Evolutionary conservation across 2,329 filamentous ascomycete species (phyloP), one percentile per base, ranked within the genome.

Genomic region (Monilinia fructigena): DNA sequence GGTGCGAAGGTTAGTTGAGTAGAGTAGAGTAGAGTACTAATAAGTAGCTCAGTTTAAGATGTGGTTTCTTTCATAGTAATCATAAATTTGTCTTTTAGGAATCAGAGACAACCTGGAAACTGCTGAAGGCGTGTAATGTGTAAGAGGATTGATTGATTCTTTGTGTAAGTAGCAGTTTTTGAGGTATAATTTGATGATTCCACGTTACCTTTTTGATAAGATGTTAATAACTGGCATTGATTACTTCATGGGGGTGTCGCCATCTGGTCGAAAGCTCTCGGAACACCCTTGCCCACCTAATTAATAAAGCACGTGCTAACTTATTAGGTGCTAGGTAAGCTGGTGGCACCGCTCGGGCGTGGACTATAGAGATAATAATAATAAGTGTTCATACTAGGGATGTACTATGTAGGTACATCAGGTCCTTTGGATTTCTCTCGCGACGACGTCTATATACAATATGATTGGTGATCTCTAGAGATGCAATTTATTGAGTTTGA

Each of bases 51-150:
- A 20, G 47, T 50, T 61, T 61, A 61, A 38, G 45, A 50, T 26
- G 58, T 40, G 5, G 28, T 50, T 50, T 40, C 45, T 61, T 50
- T 61, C 58, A 61, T 61, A 61, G 31, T 12, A 60, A 50, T 12
- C 28, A 26, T 50, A 18, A 40, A n/a, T 35, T 4, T 1, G 38
- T 42, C 5, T 16, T 42, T 7, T 12, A 50, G 12, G 38, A 28
- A 26, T 50, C 10, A 40, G 26, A 38, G 2, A n/a, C 31, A 20
- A 26, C 20, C 6, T n/a, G 10, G 10, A 23, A 23, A 23, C 23
- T 23, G 23, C 23, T n/a, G 45, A 38, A 18, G 14, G 20, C n/a
- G 18, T 38, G 18, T 59, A 4, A 10, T 16, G 23, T 11, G 20
- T n/a, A 50, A 28, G 14, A 38, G 31, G 18, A 18, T 38, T 50